Conservation (phyloP, 164 flowering plant genomes). For the Brasenia schreberi region DNA sequence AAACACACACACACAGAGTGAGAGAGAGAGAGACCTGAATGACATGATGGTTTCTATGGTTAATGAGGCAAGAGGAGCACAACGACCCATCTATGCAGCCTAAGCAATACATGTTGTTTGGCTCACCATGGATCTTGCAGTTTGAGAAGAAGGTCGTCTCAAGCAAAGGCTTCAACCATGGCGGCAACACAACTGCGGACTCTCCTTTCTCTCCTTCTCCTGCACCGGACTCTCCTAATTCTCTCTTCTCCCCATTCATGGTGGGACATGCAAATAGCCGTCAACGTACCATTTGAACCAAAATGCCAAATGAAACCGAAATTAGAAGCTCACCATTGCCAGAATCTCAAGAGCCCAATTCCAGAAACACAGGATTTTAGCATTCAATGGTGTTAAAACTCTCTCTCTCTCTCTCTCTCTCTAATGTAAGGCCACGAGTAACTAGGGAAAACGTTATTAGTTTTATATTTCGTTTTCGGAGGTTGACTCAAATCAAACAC, state of each 20-base stretch:
- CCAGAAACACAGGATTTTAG: neutral
- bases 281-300: neutral
- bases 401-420: neutral
- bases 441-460: neutral
- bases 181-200: conserved; percentile 25
- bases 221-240: neutral
- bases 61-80: conserved; percentile 31
- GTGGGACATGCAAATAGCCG: neutral
- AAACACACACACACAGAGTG: neutral
- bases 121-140: conserved; percentile 33
- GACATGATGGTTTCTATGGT: conserved; percentile 26
- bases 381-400: neutral
- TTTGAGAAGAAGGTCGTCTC: conserved; percentile 29
- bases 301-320: neutral
- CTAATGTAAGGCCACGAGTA: neutral
- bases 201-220: conserved; percentile 4
- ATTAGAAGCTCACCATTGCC: neutral
- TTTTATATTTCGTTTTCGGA: neutral
- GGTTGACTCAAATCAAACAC: neutral
- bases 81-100: conserved; percentile 38
- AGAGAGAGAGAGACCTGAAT: conserved; percentile 25
- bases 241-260: neutral
- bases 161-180: conserved; percentile 34
- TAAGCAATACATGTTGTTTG: conserved; percentile 44
- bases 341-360: neutral